Percentiles rank a stretch among this genome's conserved stretches.
Evolutionary conservation across 129 eudicot species (phyloP).

Genomic region (Pseudognaphalium luteoalbum): DNA sequence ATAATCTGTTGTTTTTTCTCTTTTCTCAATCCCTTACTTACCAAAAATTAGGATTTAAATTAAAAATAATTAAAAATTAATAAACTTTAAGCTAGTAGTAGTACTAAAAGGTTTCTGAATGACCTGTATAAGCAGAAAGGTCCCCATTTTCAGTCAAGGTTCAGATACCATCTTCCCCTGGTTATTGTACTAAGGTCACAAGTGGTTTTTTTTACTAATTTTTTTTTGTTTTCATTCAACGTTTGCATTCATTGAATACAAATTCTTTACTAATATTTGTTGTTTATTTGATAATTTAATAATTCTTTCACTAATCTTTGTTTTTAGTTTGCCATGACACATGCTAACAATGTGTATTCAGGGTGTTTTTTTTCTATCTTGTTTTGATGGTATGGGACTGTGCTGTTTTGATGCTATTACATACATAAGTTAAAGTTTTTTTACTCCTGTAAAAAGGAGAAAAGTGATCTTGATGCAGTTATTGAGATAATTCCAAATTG

Average conservation of each 20-base stretch:
- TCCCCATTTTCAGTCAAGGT: constrained; percentile 24
- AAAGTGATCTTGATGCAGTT: neutral
- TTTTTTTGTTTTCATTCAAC: neutral
- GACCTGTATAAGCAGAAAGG: constrained; percentile 25
- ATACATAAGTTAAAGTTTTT: neutral
- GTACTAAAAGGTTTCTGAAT: constrained; percentile 22
- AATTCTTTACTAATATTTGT: constrained; percentile 8
- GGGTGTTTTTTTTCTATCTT: neutral
- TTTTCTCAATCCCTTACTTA: constrained; percentile 11
- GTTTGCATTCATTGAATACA: constrained; percentile 8
- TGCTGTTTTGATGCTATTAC: neutral
- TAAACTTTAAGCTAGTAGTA: constrained; percentile 21
- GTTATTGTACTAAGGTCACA: constrained; percentile 19
- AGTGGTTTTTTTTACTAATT: constrained; percentile 5
- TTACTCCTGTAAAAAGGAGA: neutral
- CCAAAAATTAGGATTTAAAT: neutral
- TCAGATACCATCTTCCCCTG: constrained; percentile 22
- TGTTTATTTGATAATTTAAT: neutral
- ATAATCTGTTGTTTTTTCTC: constrained; percentile 14
- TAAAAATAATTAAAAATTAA: neutral
- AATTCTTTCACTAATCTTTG: too few species aligned
- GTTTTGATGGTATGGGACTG: constrained; percentile 11
- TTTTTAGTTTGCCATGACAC: constrained; percentile 10
- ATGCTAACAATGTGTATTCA: neutral
- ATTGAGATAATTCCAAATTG: constrained; percentile 13